phyloP scores from a whole-genome alignment of 2,329 filamentous ascomycete genomes.

The Penicillium brevicompactum region DNA sequence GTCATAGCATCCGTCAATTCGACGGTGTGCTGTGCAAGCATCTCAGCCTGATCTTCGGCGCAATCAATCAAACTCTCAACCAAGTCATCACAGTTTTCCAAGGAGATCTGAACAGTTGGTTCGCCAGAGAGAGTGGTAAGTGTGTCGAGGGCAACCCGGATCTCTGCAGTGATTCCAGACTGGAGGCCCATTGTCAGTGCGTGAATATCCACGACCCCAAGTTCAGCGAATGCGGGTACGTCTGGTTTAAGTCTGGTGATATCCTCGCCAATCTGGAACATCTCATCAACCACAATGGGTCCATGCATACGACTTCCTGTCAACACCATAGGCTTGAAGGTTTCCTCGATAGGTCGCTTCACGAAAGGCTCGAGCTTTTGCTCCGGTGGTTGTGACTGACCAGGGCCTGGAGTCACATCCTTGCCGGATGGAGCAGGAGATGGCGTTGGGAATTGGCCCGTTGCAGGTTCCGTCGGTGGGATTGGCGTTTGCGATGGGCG shows the following conservation, averaged over 20 bases:
- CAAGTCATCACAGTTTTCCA: constrained; percentile 81
- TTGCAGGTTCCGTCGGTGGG: constrained; percentile 30
- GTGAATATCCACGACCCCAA: constrained; percentile 87
- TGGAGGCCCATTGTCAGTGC: constrained; percentile 87
- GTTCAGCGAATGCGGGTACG: constrained; percentile 71
- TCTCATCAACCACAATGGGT: constrained; percentile 68
- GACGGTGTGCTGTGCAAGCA: constrained; percentile 79
- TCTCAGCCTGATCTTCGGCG: constrained; percentile 82
- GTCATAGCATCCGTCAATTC: constrained; percentile 87
- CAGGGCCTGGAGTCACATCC: constrained; percentile 24
- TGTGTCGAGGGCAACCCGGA: constrained; percentile 86
- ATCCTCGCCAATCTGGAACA: constrained; percentile 66
- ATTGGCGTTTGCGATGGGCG: constrained; percentile 36
- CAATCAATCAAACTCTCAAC: constrained; percentile 87
- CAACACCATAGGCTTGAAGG: constrained; percentile 51
- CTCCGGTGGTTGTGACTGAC: constrained; percentile 36
- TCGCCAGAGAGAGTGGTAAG: constrained; percentile 72
- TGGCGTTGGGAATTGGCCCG: constrained; percentile 30
- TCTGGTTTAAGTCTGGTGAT: constrained; percentile 72
- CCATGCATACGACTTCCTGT: constrained; percentile 64
- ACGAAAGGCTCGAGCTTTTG: constrained; percentile 34
- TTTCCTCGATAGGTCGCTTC: constrained; percentile 44
- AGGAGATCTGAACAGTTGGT: constrained; percentile 63
- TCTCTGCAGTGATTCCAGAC: constrained; percentile 84
- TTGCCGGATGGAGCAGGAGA: constrained; percentile 34